Percentiles rank a stretch among this genome's conserved stretches.
Conservation (phyloP, 495 filamentous ascomycete species). For the Amphirosellinia nigrospora region DNA sequence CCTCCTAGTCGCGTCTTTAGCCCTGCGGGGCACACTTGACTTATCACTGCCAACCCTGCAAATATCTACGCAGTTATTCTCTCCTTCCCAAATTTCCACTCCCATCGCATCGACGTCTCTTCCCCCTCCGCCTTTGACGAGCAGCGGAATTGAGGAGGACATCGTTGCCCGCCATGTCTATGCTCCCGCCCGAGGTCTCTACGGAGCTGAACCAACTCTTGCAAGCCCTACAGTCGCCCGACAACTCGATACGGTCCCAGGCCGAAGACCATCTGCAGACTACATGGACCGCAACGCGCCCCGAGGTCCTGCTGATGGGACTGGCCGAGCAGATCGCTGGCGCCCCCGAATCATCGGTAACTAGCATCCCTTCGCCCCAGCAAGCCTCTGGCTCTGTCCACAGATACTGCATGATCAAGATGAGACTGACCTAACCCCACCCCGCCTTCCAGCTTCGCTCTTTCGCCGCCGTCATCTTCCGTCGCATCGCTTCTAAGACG, state of each 20-base stretch:
- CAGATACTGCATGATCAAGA: neutral
- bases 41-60: constrained; percentile 8
- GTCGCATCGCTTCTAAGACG: constrained; percentile 87
- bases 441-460: constrained; percentile 57
- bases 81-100: neutral
- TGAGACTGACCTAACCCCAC: constrained; percentile 17
- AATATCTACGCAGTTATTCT: neutral
- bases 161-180: constrained; percentile 67
- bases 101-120: neutral
- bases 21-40: constrained; percentile 21
- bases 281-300: constrained; percentile 81
- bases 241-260: constrained; percentile 82
- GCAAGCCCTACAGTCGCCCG: constrained; percentile 82
- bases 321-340: constrained; percentile 88
- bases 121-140: neutral
- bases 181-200: constrained; percentile 81
- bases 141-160: constrained; percentile 10
- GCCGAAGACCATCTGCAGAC: constrained; percentile 89
- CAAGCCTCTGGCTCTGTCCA: neutral
- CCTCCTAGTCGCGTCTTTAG: constrained; percentile 19
- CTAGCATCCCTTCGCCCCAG: constrained; percentile 34
- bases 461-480: constrained; percentile 93
- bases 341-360: constrained; percentile 70
- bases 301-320: constrained; percentile 89
- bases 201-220: constrained; percentile 84